phyloP scores from a whole-genome alignment of 1,139 yeast species.

The Pichia sp. region DNA sequence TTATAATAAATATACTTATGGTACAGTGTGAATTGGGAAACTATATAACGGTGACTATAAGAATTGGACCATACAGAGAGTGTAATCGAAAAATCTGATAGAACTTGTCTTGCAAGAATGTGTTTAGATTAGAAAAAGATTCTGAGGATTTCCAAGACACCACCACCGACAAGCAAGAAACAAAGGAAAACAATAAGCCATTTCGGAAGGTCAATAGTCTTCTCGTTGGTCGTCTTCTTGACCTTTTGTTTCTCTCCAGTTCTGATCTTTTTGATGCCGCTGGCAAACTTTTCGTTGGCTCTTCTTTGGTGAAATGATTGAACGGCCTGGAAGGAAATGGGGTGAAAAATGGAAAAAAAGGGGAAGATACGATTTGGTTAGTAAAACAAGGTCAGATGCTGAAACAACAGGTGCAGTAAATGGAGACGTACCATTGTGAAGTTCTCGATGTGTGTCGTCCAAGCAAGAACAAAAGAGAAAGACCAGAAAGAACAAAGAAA shows the following conservation, averaged over 20 bases:
- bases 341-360: too few species aligned
- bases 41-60: too few species aligned
- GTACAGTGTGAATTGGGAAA: too few species aligned
- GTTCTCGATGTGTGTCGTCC: background rate
- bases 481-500: background rate
- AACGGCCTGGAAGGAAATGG: constrained; percentile 27
- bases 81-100: too few species aligned
- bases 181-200: constrained; percentile 56
- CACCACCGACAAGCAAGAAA: constrained; percentile 80
- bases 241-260: constrained; percentile 18
- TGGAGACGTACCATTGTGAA: background rate
- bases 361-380: too few species aligned
- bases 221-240: constrained; percentile 6
- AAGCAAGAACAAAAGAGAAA: background rate
- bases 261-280: constrained; percentile 57
- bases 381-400: background rate
- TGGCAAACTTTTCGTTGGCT: constrained; percentile 78
- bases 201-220: constrained; percentile 14
- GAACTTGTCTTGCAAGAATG: too few species aligned
- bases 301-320: constrained; percentile 83
- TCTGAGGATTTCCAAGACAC: constrained; percentile 61
- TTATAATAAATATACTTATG: too few species aligned
- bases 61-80: too few species aligned
- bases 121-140: constrained; percentile 43
- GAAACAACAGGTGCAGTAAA: background rate